Evolutionary conservation across 192 early-diverging fungal species (phyloP), one percentile per base, ranked within the genome.

Genomic region (Linnemannia hyalina): DNA sequence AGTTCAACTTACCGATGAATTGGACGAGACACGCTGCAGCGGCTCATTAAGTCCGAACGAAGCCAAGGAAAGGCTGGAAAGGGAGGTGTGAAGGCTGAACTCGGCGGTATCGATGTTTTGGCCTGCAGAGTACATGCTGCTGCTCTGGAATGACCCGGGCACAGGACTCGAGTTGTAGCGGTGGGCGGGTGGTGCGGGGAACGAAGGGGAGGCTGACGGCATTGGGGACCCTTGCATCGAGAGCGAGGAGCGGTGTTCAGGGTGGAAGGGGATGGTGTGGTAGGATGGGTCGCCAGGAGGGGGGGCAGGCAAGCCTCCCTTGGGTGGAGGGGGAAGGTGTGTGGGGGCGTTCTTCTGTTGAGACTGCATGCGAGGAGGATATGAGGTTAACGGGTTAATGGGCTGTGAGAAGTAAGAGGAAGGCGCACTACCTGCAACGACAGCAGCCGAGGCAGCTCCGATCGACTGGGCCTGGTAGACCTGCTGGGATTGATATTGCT

Each of bases 41-140:
- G 73, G 60, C 7, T 57, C n/a, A 23, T 52, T 68, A n/a, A 70
- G 73, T 38, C 73, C 80, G 44, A 42, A 4, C 11, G 80, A 81
- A 18, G 36, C 65, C 18, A 81, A 44, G 15, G 80, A 81, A 22
- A 81, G 73, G 35, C 55, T 81, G 13, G 80, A 81, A 6, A 81
- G 80, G 20, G 80, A 75, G 0, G 80, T 54, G n/a, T 75, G 63
- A 26, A 81, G 80, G 29, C 73, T 70, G 74, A 75, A 70, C 16
- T 47, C 71, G 22, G 79, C 72, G 18, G 54, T 81, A 52, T 81
- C 80, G 9, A 81, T 75, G 73, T 75, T 75, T 29, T 65, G 60
- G 15, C 60, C 60, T 65, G 60, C 60, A n/a, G n/a, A 68, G 76
- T 22, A 29, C 68, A 70, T 52, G 22, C 54, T 75, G 74, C 32